Evolutionary conservation across 768 basidiomycete species (phyloP).

Genomic region (Suillus paluster): DNA sequence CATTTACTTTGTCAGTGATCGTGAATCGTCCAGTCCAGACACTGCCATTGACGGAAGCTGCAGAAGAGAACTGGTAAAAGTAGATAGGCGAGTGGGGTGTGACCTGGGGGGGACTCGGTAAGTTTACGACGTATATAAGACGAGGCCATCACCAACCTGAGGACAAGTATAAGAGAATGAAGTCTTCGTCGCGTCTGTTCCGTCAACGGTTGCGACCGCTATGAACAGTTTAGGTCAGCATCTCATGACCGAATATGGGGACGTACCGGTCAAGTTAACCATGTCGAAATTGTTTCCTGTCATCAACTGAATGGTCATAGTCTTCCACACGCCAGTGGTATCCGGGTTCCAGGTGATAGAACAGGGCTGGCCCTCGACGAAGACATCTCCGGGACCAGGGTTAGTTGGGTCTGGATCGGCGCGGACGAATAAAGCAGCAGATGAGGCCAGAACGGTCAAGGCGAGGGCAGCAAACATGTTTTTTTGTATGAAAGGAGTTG

Average conservation of each 20-base stretch:
- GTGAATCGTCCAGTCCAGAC: constrained; percentile 80
- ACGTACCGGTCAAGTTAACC: constrained; percentile 68
- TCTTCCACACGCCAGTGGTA: constrained; percentile 62
- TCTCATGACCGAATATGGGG: background rate
- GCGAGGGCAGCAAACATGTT: constrained; percentile 22
- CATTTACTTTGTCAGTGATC: constrained; percentile 57
- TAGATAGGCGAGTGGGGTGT: constrained; percentile 68
- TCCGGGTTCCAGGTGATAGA: constrained; percentile 64
- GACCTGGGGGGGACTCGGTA: constrained; percentile 53
- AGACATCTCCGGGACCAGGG: constrained; percentile 63
- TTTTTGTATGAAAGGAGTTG: constrained; percentile 13
- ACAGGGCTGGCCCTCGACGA: constrained; percentile 61
- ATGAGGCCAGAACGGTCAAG: constrained; percentile 27
- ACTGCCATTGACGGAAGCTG: constrained; percentile 40
- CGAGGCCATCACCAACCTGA: constrained; percentile 43
- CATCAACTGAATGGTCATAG: constrained; percentile 81
- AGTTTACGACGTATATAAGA: constrained; percentile 2
- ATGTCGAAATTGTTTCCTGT: constrained; percentile 74
- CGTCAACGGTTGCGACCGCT: constrained; percentile 73
- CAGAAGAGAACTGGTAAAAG: constrained; percentile 77
- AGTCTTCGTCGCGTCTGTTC: constrained; percentile 51
- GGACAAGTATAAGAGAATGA: constrained; percentile 68
- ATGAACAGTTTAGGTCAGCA: constrained; percentile 9
- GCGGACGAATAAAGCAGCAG: constrained; percentile 43
- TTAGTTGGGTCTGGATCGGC: constrained; percentile 63